Conservation (phyloP, 768 basidiomycete species). For the Leccinum sublutescens region DNA sequence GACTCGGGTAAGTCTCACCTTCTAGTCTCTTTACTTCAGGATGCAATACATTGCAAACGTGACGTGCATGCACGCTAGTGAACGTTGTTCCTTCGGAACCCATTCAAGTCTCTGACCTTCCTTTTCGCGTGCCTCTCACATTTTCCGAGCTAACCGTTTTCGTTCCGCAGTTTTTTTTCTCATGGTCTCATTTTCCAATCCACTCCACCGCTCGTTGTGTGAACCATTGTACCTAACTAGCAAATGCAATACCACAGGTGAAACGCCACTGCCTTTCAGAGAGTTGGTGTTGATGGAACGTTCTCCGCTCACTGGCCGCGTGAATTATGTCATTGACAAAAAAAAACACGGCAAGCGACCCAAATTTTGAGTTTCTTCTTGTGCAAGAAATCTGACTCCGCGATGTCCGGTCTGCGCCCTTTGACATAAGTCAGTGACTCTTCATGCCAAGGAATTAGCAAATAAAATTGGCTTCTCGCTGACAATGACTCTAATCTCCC, state of each 20-base stretch:
- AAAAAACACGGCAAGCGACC: background rate
- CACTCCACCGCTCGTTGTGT: conserved; percentile 2
- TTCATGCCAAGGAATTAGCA: background rate
- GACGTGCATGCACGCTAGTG: conserved; percentile 60
- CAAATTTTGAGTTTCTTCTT: conserved; percentile 2
- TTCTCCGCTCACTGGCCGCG: background rate
- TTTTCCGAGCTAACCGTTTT: conserved; percentile 17
- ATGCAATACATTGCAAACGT: conserved; percentile 48
- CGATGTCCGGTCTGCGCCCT: background rate
- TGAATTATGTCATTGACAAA: conserved; percentile 1
- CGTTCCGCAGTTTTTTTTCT: background rate
- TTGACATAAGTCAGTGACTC: background rate
- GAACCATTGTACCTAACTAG: conserved; percentile 17
- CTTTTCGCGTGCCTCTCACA: background rate
- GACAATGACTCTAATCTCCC: conserved; percentile 3
- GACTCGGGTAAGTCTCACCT: conserved; percentile 14
- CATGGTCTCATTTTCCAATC: background rate
- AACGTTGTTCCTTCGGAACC: conserved; percentile 65
- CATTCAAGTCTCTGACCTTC: conserved; percentile 78
- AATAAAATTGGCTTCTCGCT: conserved; percentile 3
- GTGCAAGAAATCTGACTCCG: background rate
- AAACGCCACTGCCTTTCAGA: background rate
- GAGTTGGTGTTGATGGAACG: background rate
- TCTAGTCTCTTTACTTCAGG: conserved; percentile 27
- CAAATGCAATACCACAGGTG: conserved; percentile 2